A percentile compares a stretch with the other conserved stretches of the same genome.
Evolutionary conservation across 1,284 basidiomycete genomes (phyloP).

Genomic region (Cutaneotrichosporon cyanovorans): DNA sequence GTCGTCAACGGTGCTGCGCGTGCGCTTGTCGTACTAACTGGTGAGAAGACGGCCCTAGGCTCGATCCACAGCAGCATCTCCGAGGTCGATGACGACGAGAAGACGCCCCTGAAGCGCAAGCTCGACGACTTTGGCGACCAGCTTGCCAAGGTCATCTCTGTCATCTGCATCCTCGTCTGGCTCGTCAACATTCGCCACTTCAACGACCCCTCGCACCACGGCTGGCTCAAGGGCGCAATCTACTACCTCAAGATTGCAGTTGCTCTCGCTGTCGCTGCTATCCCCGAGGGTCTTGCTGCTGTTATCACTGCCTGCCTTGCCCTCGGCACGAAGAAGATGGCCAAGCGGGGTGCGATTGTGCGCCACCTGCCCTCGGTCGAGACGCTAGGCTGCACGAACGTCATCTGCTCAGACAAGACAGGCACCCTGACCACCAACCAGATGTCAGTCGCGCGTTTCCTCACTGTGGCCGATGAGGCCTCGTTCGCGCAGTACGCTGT

Average conservation of each 20-base stretch:
- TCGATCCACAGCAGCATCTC: conserved; percentile 87
- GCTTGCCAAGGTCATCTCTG: conserved; percentile 89
- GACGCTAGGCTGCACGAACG: conserved; percentile 90
- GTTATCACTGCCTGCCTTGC: conserved; percentile 96
- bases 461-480: conserved; percentile 52
- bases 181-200: conserved; percentile 90
- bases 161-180: conserved; percentile 94
- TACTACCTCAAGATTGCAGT: conserved; percentile 99
- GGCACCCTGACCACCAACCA: conserved; percentile 93
- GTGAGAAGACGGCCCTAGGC: conserved; percentile 79
- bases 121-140: conserved; percentile 93
- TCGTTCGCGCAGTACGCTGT: conserved; percentile 65
- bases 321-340: conserved; percentile 95
- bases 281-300: conserved; percentile 89
- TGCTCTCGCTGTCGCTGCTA: conserved; percentile 88
- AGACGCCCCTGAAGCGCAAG: conserved; percentile 91
- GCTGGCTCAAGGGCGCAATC: conserved; percentile 80
- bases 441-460: conserved; percentile 84
- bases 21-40: conserved; percentile 79
- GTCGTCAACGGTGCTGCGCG: conserved; percentile 81
- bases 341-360: conserved; percentile 93
- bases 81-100: conserved; percentile 55
- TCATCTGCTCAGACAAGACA: conserved; percentile 96
- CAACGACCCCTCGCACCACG: conserved; percentile 82
- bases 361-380: conserved; percentile 92